Conservation (phyloP, 2,329 filamentous ascomycete genomes). For the Decorospora gaudefroyi region DNA sequence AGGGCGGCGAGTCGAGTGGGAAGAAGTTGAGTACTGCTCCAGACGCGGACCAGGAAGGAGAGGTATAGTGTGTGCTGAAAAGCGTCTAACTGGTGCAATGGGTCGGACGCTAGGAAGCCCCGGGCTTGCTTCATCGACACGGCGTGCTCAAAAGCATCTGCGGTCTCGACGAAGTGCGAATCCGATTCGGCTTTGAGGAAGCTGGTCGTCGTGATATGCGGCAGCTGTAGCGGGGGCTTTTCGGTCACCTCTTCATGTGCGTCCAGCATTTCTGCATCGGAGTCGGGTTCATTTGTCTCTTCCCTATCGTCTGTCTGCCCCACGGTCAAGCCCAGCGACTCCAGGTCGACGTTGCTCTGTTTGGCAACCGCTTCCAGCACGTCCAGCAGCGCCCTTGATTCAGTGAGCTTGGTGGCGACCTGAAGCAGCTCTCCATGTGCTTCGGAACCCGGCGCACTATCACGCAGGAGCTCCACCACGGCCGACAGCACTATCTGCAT, state of each 20-base stretch:
- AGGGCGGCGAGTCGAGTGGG: conserved; percentile 71
- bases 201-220: conserved; percentile 34
- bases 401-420: conserved; percentile 37
- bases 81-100: conserved; percentile 60
- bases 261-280: conserved; percentile 56
- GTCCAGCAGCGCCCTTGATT: conserved; percentile 49
- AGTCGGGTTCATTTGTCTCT: conserved; percentile 30
- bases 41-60: conserved; percentile 75
- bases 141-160: conserved; percentile 37
- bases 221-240: conserved; percentile 23
- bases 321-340: conserved; percentile 57
- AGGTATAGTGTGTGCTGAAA: conserved; percentile 68
- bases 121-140: conserved; percentile 27
- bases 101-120: conserved; percentile 59
- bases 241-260: conserved; percentile 53
- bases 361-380: conserved; percentile 70
- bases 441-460: conserved; percentile 30
- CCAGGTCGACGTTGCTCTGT: conserved; percentile 71
- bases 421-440: conserved; percentile 41
- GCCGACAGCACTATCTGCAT: conserved; percentile 67
- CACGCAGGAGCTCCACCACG: conserved; percentile 59
- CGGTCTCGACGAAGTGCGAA: conserved; percentile 38
- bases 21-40: conserved; percentile 72
- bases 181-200: conserved; percentile 31
- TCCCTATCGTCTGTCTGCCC: conserved; percentile 21